Evolutionary conservation across 1,284 basidiomycete species (phyloP).

Genomic region (Moesziomyces antarcticus): DNA sequence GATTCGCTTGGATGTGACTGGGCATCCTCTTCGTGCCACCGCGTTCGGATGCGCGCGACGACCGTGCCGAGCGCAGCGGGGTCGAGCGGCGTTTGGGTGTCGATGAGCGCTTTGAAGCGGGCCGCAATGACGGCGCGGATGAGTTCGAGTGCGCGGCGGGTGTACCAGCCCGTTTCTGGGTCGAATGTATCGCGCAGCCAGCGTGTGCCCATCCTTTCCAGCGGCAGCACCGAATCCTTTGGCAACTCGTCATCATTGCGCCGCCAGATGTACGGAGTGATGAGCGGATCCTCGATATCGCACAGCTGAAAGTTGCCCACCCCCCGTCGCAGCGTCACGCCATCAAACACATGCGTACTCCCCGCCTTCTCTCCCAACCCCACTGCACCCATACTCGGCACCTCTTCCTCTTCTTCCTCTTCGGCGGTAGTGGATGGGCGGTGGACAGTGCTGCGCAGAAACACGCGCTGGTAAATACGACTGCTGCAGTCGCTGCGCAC

Average conservation of each 20-base stretch:
- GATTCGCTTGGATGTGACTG: too few relatives aligned
- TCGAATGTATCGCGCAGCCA: conserved; percentile 22
- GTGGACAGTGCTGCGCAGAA: conserved; percentile 21
- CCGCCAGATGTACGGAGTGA: conserved; percentile 44
- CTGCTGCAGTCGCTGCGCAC: conserved; percentile 79
- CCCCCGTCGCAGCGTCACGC: conserved; percentile 79
- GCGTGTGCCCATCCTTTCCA: conserved; percentile 3
- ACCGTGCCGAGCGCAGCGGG: conserved; percentile 3
- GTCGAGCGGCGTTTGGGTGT: conserved; percentile 13
- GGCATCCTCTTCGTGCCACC: conserved; percentile 41
- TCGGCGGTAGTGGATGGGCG: not conserved
- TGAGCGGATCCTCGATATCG: conserved; percentile 85
- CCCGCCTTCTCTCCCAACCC: not conserved
- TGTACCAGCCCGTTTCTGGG: conserved; percentile 58
- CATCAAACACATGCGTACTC: conserved; percentile 88
- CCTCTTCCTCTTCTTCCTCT: conserved; percentile 8
- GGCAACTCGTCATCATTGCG: conserved; percentile 9
- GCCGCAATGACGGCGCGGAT: conserved; percentile 42
- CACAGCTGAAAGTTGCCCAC: conserved; percentile 91
- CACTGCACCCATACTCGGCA: not conserved
- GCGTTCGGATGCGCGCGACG: conserved; percentile 7
- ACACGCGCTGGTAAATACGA: conserved; percentile 71
- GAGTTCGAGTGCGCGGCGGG: conserved; percentile 42
- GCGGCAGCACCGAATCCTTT: not conserved
- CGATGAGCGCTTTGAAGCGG: conserved; percentile 42